phyloP scores from a whole-genome alignment of 257 asterid species.

The Nicotiana otophora region DNA sequence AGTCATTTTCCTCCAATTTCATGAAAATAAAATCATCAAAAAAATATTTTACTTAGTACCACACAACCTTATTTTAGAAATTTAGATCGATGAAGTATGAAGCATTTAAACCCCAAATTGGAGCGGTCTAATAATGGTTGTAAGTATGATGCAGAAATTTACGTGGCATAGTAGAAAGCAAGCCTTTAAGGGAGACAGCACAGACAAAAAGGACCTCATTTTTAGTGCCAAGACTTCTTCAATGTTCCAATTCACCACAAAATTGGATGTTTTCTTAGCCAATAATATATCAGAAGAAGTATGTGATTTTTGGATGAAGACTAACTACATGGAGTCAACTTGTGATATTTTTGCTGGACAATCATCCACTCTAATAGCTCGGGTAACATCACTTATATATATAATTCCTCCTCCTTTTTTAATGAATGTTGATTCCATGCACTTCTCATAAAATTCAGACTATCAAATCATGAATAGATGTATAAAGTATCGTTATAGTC shows the following conservation, averaged over 20 bases:
- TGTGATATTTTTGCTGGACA: not conserved
- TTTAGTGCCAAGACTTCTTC: slow-evolving; percentile 8
- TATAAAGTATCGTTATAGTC: too few relatives aligned
- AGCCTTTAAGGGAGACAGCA: slow-evolving; percentile 12
- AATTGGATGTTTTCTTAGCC: slow-evolving; percentile 4
- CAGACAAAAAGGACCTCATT: not conserved
- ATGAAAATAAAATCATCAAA: too few relatives aligned
- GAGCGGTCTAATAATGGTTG: too few relatives aligned
- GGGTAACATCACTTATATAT: not conserved
- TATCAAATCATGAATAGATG: too few relatives aligned
- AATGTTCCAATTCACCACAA: not conserved
- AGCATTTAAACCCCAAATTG: too few relatives aligned
- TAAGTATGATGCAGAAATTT: not conserved
- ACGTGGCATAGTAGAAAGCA: slow-evolving; percentile 11
- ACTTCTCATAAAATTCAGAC: too few relatives aligned
- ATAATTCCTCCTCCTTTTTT: too few relatives aligned
- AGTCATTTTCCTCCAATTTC: too few relatives aligned
- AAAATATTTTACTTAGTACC: too few relatives aligned
- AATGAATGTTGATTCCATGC: too few relatives aligned
- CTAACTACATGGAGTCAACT: not conserved
- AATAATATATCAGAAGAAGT: slow-evolving; percentile 6
- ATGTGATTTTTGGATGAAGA: not conserved
- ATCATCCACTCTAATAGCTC: not conserved
- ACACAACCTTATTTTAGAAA: too few relatives aligned
- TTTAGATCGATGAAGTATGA: too few relatives aligned